Evolutionary conservation across 441 rosid genomes (phyloP).

Genomic region (Populus hybrid): DNA sequence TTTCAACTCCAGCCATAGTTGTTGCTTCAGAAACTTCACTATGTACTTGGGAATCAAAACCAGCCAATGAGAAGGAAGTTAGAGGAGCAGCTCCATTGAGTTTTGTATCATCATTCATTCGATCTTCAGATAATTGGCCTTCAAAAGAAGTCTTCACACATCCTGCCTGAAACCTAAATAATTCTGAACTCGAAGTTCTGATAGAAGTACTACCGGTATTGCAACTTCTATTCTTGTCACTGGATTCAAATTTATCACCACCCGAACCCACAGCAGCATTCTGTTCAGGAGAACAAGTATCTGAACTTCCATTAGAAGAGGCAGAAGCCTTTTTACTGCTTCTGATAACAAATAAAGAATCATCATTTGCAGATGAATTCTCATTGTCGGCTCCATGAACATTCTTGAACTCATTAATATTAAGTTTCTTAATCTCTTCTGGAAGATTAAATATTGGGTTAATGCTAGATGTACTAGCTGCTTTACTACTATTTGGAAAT

Average conservation of each 20-base stretch:
- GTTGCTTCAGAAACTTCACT: constrained; percentile 21
- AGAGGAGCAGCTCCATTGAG: constrained; percentile 22
- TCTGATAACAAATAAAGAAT: constrained; percentile 39
- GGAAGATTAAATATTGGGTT: constrained; percentile 26
- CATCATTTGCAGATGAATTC: constrained; percentile 18
- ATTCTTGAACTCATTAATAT: constrained; percentile 31
- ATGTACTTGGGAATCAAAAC: constrained; percentile 22
- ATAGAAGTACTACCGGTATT: constrained; percentile 7
- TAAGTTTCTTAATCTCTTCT: constrained; percentile 48
- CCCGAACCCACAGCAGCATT: constrained; percentile 13
- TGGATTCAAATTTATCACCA: constrained; percentile 10
- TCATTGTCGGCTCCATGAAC: constrained; percentile 19
- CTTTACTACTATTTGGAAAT: constrained; percentile 15
- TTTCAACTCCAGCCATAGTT: constrained; percentile 19
- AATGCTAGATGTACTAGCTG: constrained; percentile 16
- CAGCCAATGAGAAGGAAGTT: constrained; percentile 19
- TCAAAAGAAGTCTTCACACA: constrained; percentile 17
- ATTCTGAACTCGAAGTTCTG: constrained; percentile 24
- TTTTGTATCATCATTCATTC: neutral
- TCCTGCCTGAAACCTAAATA: constrained; percentile 28
- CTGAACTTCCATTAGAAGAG: constrained; percentile 21
- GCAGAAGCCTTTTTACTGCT: constrained; percentile 27
- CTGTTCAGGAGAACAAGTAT: constrained; percentile 12
- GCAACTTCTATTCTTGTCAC: constrained; percentile 9
- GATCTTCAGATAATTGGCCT: neutral